These are phyloP conservation scores for Lactifluus volemus DNA, from an alignment of 768 basidiomycete species.

Conservation along the genomic window DNA sequence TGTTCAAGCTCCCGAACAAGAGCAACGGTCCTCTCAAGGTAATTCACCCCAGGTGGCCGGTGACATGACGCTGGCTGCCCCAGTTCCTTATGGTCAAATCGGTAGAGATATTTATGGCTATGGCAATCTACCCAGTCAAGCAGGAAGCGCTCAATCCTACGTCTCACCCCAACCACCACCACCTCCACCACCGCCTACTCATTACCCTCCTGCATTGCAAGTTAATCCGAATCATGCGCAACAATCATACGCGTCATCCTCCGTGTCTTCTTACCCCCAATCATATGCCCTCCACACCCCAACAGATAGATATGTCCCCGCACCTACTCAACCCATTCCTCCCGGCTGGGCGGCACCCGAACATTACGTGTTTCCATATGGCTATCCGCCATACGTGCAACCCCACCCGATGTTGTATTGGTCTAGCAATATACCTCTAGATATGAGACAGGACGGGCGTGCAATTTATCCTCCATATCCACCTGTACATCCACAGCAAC, in stretches of 20 bases:
- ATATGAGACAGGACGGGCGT: conserved; percentile 5
- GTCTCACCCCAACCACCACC: not conserved
- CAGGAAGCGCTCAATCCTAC: not conserved
- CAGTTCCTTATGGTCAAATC: conserved; percentile 16
- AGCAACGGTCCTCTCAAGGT: conserved; percentile 6
- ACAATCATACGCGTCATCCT: conserved; percentile 17
- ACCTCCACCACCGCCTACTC: conserved; percentile 2
- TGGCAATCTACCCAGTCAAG: conserved; percentile 7
- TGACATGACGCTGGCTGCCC: conserved; percentile 13
- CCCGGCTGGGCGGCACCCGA: conserved; percentile 18
- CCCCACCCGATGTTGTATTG: conserved; percentile 33
- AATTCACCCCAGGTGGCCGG: conserved; percentile 11
- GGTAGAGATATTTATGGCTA: conserved; percentile 13
- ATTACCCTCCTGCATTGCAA: conserved; percentile 13
- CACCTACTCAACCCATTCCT: conserved; percentile 13
- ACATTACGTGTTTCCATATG: conserved; percentile 28
- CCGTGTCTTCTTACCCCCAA: conserved; percentile 19
- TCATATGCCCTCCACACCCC: conserved; percentile 17
- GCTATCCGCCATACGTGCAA: conserved; percentile 16
- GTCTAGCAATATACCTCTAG: conserved; percentile 23
- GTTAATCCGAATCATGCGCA: conserved; percentile 15
- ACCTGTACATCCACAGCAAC: conserved; percentile 8
- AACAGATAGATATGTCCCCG: conserved; percentile 13
- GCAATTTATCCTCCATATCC: conserved; percentile 12
- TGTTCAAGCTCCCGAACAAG: conserved; percentile 2